Percentiles rank a stretch among this genome's conserved stretches.
phyloP scores from a whole-genome alignment of 805 yeast species.

The Barnettozyma californica region DNA sequence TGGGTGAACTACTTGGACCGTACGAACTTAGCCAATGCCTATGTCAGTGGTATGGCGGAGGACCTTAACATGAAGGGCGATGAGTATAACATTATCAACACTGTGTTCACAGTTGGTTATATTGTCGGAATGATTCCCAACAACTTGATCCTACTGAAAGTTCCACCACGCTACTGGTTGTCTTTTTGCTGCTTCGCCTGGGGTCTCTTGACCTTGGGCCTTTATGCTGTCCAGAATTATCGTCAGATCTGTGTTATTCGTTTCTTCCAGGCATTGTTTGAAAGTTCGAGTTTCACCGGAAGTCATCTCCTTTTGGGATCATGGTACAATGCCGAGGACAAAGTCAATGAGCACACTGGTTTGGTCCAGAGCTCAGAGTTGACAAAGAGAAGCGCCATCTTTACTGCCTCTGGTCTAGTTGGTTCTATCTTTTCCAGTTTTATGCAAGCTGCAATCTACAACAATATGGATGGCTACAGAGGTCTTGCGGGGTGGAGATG shows the following conservation, averaged over 20 bases:
- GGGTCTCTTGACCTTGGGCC: constrained; percentile 50
- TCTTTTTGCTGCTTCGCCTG: constrained; percentile 49
- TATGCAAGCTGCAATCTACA: constrained; percentile 52
- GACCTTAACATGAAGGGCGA: constrained; percentile 43
- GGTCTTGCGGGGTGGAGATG: constrained; percentile 59
- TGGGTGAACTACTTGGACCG: constrained; percentile 53
- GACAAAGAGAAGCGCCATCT: constrained; percentile 47
- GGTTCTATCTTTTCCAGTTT: constrained; percentile 52
- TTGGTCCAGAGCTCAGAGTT: constrained; percentile 33
- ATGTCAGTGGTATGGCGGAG: constrained; percentile 64
- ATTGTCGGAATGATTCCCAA: constrained; percentile 59
- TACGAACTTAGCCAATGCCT: constrained; percentile 51
- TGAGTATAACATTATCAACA: constrained; percentile 46
- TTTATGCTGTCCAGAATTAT: constrained; percentile 42
- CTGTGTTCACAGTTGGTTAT: constrained; percentile 57
- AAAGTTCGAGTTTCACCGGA: constrained; percentile 51
- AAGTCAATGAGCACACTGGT: constrained; percentile 20
- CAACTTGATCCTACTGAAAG: constrained; percentile 44
- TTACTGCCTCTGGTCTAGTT: constrained; percentile 48
- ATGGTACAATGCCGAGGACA: constrained; percentile 42
- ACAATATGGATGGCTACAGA: constrained; percentile 35
- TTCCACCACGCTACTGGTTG: constrained; percentile 54
- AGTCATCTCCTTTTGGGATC: constrained; percentile 49
- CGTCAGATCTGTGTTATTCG: constrained; percentile 50
- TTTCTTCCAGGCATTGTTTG: constrained; percentile 57